These are phyloP conservation scores for Pythium diclinum DNA, from an alignment of 352 stramenopile genomes.

Conservation along the genomic window DNA sequence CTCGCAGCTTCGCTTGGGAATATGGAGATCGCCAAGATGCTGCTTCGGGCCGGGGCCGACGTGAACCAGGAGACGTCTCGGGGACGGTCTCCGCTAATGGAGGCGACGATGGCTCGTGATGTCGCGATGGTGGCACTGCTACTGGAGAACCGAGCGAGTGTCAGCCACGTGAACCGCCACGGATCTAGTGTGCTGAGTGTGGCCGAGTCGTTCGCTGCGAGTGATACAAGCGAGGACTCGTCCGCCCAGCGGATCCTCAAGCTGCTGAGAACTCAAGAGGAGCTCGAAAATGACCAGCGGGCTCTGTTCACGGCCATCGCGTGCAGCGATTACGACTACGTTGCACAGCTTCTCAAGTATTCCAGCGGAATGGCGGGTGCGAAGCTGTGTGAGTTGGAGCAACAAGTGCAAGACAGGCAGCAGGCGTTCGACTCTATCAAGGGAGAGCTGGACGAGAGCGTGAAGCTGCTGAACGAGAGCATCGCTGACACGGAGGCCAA, in stretches of 20 bases:
- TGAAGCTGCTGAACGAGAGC: conserved; percentile 59
- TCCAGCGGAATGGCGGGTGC: conserved; percentile 18
- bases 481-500: conserved; percentile 77
- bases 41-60: conserved; percentile 64
- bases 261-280: conserved; percentile 41
- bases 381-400: not conserved
- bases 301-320: conserved; percentile 65
- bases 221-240: not conserved
- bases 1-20: conserved; percentile 46
- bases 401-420: conserved; percentile 27
- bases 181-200: conserved; percentile 46
- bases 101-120: conserved; percentile 56
- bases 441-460: conserved; percentile 38
- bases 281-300: conserved; percentile 49
- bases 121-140: conserved; percentile 48
- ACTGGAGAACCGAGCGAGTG: conserved; percentile 56
- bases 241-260: conserved; percentile 26
- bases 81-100: conserved; percentile 55
- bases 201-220: conserved; percentile 31
- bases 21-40: conserved; percentile 44
- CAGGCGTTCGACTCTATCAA: conserved; percentile 15
- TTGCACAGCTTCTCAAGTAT: conserved; percentile 44
- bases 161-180: conserved; percentile 60
- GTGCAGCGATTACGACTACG: conserved; percentile 65
- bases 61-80: conserved; percentile 70